Evolutionary conservation across 1,139 yeast genomes (phyloP).

Genomic region (Kodamaea fungicola): DNA sequence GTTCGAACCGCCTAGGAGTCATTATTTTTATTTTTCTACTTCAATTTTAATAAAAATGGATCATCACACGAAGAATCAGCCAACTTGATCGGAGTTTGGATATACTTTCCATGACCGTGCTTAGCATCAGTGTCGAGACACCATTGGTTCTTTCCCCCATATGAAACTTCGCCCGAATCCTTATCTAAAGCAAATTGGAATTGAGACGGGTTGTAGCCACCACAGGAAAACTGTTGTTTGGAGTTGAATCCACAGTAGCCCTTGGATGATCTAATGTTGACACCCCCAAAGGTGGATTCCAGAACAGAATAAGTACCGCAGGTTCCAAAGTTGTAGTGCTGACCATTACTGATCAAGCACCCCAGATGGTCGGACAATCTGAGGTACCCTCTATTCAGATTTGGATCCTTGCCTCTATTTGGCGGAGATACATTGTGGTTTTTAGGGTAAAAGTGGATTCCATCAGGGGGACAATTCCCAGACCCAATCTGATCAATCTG

Average conservation of each 20-base stretch:
- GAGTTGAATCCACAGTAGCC: slow-evolving; percentile 66
- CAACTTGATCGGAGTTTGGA: slow-evolving; percentile 53
- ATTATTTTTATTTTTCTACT: slow-evolving; percentile 3
- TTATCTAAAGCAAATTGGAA: slow-evolving; percentile 55
- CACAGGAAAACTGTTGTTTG: slow-evolving; percentile 32
- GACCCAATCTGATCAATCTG: slow-evolving; percentile 58
- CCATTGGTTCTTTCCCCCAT: slow-evolving; percentile 67
- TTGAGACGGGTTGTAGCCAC: slow-evolving; percentile 29
- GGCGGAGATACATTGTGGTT: slow-evolving; percentile 18
- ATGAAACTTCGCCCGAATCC: slow-evolving; percentile 45
- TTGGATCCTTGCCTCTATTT: slow-evolving; percentile 9
- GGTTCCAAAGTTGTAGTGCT: slow-evolving; percentile 79
- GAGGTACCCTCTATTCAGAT: slow-evolving; percentile 33
- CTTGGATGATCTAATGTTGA: slow-evolving; percentile 59
- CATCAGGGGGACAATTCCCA: slow-evolving; percentile 65
- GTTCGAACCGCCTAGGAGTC: slow-evolving; percentile 4
- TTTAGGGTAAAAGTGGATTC: slow-evolving; percentile 78
- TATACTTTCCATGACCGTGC: slow-evolving; percentile 43
- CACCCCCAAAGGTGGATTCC: slow-evolving; percentile 68
- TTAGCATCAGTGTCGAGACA: slow-evolving; percentile 44
- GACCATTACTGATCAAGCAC: slow-evolving; percentile 80
- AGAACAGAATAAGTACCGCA: slow-evolving; percentile 69
- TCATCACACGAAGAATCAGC: slow-evolving; percentile 40
- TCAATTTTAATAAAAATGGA: slow-evolving; percentile 35
- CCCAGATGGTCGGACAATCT: slow-evolving; percentile 58